Evolutionary conservation across 2,329 filamentous ascomycete genomes (phyloP), one percentile per base, ranked within the genome.

Genomic region (Talaromyces amestolkiae): DNA sequence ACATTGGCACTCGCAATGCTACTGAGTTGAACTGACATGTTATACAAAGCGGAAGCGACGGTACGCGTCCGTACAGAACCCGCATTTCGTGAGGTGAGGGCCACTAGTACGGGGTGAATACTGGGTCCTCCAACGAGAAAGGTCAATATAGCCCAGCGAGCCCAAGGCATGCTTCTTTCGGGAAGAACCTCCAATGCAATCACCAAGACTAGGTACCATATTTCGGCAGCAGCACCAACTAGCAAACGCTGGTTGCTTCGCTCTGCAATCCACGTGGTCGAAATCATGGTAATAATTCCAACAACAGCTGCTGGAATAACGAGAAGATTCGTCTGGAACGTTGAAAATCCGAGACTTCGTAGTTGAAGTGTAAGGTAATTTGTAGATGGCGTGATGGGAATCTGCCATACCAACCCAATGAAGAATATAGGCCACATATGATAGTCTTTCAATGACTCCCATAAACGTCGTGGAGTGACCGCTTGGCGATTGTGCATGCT

Each of bases 251-350:
- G 81, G 66, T 85, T 83, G 68, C 85, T 85, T 65, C 82, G 79
- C 64, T 87, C 84, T 10, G 83, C 85, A 58, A 83, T 78, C 75
- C 79, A 85, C 0, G 86, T 84, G 66, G 84, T 79, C 1, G 77
- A 73, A n/a, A 87, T 71, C 75, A 88, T 83, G 53, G 85, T 85
- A 56, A 85, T 61, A 67, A 87, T 86, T 71, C 86, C 86, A 2
- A 87, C 73, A 27, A 49, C 45, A 13, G 45, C 45, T 49, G 45
- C 3, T 49, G 19, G 22, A 15, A 89, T 87, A 2, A 86, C 86
- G 22, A 90, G 81, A 67, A 91, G 79, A 69, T 89, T 90, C 35
- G 83, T 84, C 45, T 85, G 77, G 71, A 90, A 85, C 1, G 85
- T 86, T 59, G 76, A 76, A 75, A 87, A 88, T 11, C 81, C 86